These are phyloP conservation scores for Lactifluus rugatus DNA, from an alignment of 768 basidiomycete species.

Conservation along the genomic window DNA sequence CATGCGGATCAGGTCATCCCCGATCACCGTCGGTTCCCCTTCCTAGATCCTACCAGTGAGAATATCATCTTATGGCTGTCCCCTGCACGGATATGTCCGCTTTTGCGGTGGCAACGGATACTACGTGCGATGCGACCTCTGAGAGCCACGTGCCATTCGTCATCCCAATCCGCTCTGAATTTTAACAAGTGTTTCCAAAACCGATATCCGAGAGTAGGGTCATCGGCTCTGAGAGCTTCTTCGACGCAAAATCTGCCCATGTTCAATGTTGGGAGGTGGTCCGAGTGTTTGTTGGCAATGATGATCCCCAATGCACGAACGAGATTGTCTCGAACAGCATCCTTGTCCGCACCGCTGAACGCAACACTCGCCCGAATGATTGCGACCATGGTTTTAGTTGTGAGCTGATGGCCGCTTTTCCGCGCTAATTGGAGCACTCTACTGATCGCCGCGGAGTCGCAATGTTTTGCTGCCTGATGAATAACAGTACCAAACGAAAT, in stretches of 20 bases:
- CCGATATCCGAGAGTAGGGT: constrained; percentile 44
- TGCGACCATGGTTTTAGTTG: constrained; percentile 36
- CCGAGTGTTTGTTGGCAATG: constrained; percentile 28
- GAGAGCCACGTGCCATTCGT: constrained; percentile 34
- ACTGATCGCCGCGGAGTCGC: constrained; percentile 35
- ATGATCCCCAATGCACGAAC: constrained; percentile 36
- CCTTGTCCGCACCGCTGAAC: constrained; percentile 21
- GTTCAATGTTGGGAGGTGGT: constrained; percentile 34
- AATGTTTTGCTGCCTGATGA: constrained; percentile 42
- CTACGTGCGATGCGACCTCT: constrained; percentile 34
- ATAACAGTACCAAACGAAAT: constrained; percentile 54
- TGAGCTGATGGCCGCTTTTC: constrained; percentile 31
- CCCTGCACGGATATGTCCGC: constrained; percentile 24
- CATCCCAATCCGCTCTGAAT: constrained; percentile 38
- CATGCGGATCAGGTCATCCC: neutral
- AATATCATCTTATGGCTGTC: constrained; percentile 26
- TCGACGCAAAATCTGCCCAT: constrained; percentile 44
- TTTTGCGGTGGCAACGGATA: constrained; percentile 26
- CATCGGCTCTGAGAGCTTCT: constrained; percentile 39
- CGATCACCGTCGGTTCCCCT: neutral
- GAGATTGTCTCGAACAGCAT: constrained; percentile 29
- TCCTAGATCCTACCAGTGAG: constrained; percentile 24
- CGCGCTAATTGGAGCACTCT: constrained; percentile 34
- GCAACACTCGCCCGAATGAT: constrained; percentile 19
- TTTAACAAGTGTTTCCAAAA: constrained; percentile 49